Conservation (phyloP, 257 asterid genomes). For the Asclepias syriaca region DNA sequence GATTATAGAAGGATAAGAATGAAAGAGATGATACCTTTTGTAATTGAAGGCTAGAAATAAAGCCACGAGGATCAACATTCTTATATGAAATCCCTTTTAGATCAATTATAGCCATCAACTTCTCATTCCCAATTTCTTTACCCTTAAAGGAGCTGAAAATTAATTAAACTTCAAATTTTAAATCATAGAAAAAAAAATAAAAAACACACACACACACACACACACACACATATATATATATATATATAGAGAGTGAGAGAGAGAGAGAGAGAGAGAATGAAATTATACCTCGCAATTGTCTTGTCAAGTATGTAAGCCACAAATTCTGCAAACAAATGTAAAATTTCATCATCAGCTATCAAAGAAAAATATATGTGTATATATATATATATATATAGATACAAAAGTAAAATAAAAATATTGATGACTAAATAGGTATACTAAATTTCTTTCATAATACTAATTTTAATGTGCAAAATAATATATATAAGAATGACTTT, state of each 20-base stretch:
- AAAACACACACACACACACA: no score
- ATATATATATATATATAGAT: no score
- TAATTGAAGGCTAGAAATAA: slow-evolving; percentile 61
- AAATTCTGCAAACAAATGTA: slow-evolving; percentile 48
- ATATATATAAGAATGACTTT: no score
- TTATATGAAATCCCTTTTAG: slow-evolving; percentile 49
- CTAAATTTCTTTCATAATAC: no score
- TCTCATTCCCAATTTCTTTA: slow-evolving; percentile 59
- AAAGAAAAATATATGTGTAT: no score
- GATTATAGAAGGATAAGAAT: no score
- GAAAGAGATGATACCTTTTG: no score
- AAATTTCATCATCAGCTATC: background rate
- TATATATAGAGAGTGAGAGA: no score
- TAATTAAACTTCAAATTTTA: background rate
- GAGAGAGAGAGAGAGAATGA: background rate
- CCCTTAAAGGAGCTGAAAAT: slow-evolving; percentile 38
- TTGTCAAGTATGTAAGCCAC: slow-evolving; percentile 75
- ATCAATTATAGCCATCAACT: slow-evolving; percentile 53
- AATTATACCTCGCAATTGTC: slow-evolving; percentile 52
- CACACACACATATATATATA: no score
- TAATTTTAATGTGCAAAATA: no score
- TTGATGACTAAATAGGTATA: no score
- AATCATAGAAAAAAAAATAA: background rate
- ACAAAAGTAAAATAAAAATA: no score
- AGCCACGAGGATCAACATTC: slow-evolving; percentile 57